phyloP scores from a whole-genome alignment of 805 yeast species.

The Spathaspora girioi region DNA sequence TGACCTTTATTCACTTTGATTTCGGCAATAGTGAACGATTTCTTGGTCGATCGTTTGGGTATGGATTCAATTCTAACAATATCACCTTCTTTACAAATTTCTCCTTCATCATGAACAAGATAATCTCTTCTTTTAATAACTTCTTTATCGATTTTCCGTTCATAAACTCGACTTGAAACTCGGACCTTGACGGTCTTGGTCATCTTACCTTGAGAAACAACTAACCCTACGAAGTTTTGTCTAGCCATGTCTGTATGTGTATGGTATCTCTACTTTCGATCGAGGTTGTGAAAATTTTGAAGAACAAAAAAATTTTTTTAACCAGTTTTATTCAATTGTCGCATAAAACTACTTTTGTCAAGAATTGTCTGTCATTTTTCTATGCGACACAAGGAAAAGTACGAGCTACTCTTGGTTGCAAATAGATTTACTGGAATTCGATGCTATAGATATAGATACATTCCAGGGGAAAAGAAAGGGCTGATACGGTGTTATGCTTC shows the following conservation, averaged over 20 bases:
- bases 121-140: conserved; percentile 75
- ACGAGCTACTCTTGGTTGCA: no score
- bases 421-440: no score
- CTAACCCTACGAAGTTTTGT: conserved; percentile 89
- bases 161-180: conserved; percentile 72
- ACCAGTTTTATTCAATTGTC: no score
- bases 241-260: conserved; percentile 57
- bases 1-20: conserved; percentile 87
- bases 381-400: no score
- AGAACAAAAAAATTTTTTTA: background rate
- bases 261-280: no score
- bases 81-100: conserved; percentile 91
- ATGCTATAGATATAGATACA: no score
- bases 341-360: no score
- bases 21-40: conserved; percentile 89
- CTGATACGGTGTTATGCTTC: no score
- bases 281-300: background rate
- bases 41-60: conserved; percentile 78
- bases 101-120: conserved; percentile 91
- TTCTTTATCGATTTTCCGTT: conserved; percentile 69
- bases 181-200: conserved; percentile 91
- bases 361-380: no score
- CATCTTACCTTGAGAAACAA: conserved; percentile 95
- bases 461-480: no score
- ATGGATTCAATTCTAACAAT: conserved; percentile 88